phyloP scores from a whole-genome alignment of 2,329 filamentous ascomycete genomes.

The Lithohypha guttulata region DNA sequence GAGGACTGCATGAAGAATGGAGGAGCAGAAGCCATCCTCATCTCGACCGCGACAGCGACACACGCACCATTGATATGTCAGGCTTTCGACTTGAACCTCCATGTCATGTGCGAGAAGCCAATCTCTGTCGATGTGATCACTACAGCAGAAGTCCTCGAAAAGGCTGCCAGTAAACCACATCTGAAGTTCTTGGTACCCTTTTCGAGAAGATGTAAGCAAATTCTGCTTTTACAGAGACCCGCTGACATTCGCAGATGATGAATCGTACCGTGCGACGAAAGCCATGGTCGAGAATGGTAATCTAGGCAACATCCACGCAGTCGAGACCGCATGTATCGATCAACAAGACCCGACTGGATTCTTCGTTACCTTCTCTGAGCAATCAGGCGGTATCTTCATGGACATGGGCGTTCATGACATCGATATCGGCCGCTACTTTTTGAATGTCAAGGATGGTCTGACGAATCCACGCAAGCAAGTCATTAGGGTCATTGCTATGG shows the following conservation, averaged over 20 bases:
- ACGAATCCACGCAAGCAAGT: slow-evolving; percentile 25
- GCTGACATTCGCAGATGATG: slow-evolving; percentile 21
- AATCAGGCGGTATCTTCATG: slow-evolving; percentile 27
- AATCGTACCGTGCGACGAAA: slow-evolving; percentile 17
- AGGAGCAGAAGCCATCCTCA: slow-evolving; percentile 24
- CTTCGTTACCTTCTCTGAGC: slow-evolving; percentile 26
- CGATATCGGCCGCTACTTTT: slow-evolving; percentile 19
- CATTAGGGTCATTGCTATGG: slow-evolving; percentile 24
- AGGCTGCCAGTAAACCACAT: slow-evolving; percentile 6
- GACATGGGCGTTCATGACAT: slow-evolving; percentile 27
- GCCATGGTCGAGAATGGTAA: slow-evolving; percentile 15
- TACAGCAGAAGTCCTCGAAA: slow-evolving; percentile 5
- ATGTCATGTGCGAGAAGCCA: slow-evolving; percentile 12
- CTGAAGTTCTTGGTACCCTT: slow-evolving; percentile 11
- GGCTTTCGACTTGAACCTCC: slow-evolving; percentile 7
- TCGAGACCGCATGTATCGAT: slow-evolving; percentile 10
- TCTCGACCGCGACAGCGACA: slow-evolving; percentile 25
- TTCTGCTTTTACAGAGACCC: no score
- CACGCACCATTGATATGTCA: slow-evolving; percentile 23
- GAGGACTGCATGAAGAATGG: slow-evolving; percentile 24
- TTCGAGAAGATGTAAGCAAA: slow-evolving; percentile 19
- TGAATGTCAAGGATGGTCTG: slow-evolving; percentile 21
- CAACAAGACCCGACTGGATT: slow-evolving; percentile 20
- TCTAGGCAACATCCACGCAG: slow-evolving; percentile 18
- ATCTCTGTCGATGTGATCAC: slow-evolving; percentile 11